Conservation (phyloP, 768 basidiomycete species). For the Leccinum rimulosum region DNA sequence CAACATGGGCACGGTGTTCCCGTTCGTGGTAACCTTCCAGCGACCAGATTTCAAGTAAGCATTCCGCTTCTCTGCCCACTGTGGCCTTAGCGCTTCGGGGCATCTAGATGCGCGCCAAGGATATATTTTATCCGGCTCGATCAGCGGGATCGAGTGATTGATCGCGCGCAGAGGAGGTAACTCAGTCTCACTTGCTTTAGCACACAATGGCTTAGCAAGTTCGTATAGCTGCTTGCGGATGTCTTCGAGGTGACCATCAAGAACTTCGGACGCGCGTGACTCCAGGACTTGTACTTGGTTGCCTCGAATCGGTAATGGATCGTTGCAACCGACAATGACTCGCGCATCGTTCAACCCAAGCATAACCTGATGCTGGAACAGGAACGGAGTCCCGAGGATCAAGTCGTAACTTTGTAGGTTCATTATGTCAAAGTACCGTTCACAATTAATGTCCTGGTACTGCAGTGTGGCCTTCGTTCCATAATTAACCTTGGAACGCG, state of each 20-base stretch:
- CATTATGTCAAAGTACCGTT: slow-evolving; percentile 34
- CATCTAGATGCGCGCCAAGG: neutral
- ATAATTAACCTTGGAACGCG: slow-evolving; percentile 24
- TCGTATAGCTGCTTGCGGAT: slow-evolving; percentile 7
- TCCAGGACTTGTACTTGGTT: neutral
- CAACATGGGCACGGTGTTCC: slow-evolving; percentile 1
- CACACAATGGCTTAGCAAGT: neutral
- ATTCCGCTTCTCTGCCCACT: neutral
- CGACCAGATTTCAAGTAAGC: neutral
- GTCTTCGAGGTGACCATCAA: neutral
- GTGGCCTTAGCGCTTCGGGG: neutral
- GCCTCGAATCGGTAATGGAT: slow-evolving; percentile 13
- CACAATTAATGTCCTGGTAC: slow-evolving; percentile 15
- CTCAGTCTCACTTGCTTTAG: neutral
- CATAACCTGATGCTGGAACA: slow-evolving; percentile 33
- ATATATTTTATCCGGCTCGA: neutral
- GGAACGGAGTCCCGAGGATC: slow-evolving; percentile 39
- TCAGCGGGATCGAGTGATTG: neutral
- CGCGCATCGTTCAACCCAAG: slow-evolving; percentile 27
- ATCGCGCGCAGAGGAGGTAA: neutral
- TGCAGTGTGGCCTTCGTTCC: slow-evolving; percentile 2
- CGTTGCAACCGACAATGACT: slow-evolving; percentile 12
- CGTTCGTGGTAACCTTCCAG: neutral
- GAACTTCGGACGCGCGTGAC: neutral
- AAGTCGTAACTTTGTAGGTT: slow-evolving; percentile 41